Evolutionary conservation across 225 moss, liverwort and hornwort species (phyloP).

Genomic region (Asterella californica): DNA sequence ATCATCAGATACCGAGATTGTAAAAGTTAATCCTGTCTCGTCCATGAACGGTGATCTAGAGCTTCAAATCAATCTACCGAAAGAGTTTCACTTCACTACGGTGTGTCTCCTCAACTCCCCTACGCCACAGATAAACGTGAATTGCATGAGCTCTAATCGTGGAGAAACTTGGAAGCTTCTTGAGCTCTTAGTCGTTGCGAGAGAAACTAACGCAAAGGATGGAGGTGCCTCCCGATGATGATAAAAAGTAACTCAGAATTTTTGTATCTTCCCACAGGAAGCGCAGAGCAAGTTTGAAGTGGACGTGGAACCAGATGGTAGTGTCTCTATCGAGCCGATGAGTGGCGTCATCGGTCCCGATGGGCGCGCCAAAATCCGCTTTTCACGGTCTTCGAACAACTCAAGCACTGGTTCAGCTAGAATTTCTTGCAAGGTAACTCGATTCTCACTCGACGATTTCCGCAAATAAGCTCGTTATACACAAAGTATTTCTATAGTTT

Average conservation of each 20-base stretch:
- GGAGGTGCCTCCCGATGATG: background rate
- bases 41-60: constrained; percentile 64
- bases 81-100: constrained; percentile 79
- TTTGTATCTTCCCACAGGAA: constrained; percentile 47
- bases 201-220: no score
- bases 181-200: background rate
- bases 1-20: constrained; percentile 73
- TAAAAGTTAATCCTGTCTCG: constrained; percentile 58
- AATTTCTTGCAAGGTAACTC: constrained; percentile 82
- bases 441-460: no score
- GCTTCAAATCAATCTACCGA: constrained; percentile 74
- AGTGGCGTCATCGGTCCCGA: constrained; percentile 65
- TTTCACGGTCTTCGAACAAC: constrained; percentile 45
- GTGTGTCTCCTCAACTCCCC: constrained; percentile 22
- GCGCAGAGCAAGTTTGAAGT: constrained; percentile 91
- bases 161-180: no score
- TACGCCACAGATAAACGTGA: no score
- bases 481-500: no score
- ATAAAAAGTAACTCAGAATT: background rate
- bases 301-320: constrained; percentile 61
- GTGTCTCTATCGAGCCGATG: constrained; percentile 59
- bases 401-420: constrained; percentile 46
- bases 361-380: constrained; percentile 73
- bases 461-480: no score
- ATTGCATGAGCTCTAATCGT: no score